These are phyloP conservation scores for Geosmithia putterillii DNA, from an alignment of 2,329 filamentous ascomycete genomes.

Conservation along the genomic window DNA sequence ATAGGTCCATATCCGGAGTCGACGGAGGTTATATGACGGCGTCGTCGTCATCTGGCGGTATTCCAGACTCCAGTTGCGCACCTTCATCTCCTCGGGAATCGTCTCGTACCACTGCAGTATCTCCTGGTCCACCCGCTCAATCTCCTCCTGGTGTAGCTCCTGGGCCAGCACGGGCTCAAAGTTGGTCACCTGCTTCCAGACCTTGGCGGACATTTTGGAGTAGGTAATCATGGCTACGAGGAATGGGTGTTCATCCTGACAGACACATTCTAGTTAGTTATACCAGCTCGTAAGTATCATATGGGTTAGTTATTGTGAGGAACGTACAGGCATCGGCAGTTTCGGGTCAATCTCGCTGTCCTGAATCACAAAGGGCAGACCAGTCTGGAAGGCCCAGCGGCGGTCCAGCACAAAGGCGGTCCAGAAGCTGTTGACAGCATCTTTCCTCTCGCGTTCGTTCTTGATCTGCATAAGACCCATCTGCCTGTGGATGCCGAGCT, in stretches of 20 bases:
- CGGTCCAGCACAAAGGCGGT: constrained; percentile 75
- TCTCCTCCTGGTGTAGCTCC: constrained; percentile 59
- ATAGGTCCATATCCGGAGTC: constrained; percentile 74
- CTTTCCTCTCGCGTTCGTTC: constrained; percentile 54
- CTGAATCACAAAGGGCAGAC: constrained; percentile 73
- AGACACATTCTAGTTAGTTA: constrained; percentile 8
- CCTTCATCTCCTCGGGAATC: constrained; percentile 49
- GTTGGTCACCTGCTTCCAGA: constrained; percentile 71
- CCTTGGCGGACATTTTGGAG: constrained; percentile 69
- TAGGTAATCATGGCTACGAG: constrained; percentile 77
- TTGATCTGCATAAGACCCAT: constrained; percentile 60
- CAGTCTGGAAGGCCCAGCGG: constrained; percentile 82
- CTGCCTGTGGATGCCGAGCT: constrained; percentile 71
- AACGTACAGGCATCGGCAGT: constrained; percentile 63
- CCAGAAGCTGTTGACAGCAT: constrained; percentile 70
- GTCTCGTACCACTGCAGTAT: constrained; percentile 78
- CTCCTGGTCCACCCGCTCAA: constrained; percentile 71
- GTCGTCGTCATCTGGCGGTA: constrained; percentile 34
- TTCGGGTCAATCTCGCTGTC: constrained; percentile 76
- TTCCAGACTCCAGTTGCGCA: constrained; percentile 45
- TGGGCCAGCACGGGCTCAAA: constrained; percentile 48
- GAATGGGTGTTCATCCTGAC: constrained; percentile 49
- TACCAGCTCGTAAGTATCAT: not conserved
- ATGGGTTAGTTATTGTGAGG: not conserved
- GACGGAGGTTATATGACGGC: constrained; percentile 53